Percentiles rank a stretch among this genome's conserved stretches.
These are phyloP conservation scores for Diaporthe ilicicola DNA, from an alignment of 2,329 filamentous ascomycete genomes.

Conservation along the genomic window DNA sequence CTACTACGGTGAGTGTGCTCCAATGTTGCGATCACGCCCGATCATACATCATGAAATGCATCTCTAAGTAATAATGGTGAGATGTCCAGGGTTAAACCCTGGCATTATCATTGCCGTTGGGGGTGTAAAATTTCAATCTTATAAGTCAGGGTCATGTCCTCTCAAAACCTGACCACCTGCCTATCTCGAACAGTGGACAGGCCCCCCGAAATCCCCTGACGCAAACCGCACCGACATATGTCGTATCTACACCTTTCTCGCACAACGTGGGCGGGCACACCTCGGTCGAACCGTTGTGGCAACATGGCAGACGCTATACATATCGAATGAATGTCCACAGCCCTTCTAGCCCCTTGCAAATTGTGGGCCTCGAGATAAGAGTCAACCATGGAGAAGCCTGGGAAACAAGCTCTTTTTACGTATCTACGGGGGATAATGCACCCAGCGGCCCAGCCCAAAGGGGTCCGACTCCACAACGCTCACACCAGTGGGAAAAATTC, in stretches of 20 bases:
- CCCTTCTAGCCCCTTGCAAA: conserved; percentile 1
- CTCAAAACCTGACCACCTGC: too few relatives aligned
- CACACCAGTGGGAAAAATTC: conserved; percentile 20
- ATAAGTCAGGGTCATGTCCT: too few relatives aligned
- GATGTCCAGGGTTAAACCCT: too few relatives aligned
- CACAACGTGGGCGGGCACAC: not conserved
- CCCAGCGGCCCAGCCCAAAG: too few relatives aligned
- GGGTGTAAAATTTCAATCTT: too few relatives aligned
- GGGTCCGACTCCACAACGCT: conserved; percentile 10
- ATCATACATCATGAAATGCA: too few relatives aligned
- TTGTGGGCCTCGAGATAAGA: conserved; percentile 17
- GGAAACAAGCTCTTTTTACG: conserved; percentile 19
- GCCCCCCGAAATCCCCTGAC: not conserved
- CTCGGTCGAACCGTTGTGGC: conserved; percentile 20
- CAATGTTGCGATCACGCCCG: too few relatives aligned
- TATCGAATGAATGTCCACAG: not conserved
- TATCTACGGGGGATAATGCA: conserved; percentile 20
- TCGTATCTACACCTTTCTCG: not conserved
- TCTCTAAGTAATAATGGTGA: too few relatives aligned
- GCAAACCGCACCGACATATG: not conserved
- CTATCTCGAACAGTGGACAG: too few relatives aligned
- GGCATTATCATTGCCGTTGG: too few relatives aligned
- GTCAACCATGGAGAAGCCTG: not conserved
- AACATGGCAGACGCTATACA: conserved; percentile 20
- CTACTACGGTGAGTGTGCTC: not conserved